Evolutionary conservation across 805 yeast species (phyloP).

Genomic region (Candida silvicultrix): DNA sequence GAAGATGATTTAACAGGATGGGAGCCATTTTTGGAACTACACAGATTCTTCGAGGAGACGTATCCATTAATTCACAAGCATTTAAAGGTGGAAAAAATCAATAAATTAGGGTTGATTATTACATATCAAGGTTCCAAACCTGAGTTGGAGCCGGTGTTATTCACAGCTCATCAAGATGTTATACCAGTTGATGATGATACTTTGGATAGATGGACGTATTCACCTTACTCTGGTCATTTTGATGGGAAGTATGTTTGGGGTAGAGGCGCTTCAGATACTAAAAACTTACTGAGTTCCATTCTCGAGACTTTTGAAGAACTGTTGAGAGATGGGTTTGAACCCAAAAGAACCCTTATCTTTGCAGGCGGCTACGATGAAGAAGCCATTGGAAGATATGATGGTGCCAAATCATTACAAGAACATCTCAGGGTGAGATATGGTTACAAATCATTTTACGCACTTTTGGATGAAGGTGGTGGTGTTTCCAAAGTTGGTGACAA

Average conservation of each 20-base stretch:
- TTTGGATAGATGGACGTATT: slow-evolving; percentile 52
- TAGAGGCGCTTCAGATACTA: slow-evolving; percentile 71
- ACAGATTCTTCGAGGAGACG: slow-evolving; percentile 42
- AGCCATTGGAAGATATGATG: slow-evolving; percentile 57
- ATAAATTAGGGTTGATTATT: slow-evolving; percentile 57
- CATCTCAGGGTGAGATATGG: slow-evolving; percentile 50
- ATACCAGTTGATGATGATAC: slow-evolving; percentile 69
- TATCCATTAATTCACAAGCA: slow-evolving; percentile 50
- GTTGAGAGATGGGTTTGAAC: slow-evolving; percentile 39
- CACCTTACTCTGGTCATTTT: slow-evolving; percentile 60
- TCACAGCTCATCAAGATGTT: slow-evolving; percentile 79
- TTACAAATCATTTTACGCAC: slow-evolving; percentile 45
- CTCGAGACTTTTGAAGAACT: slow-evolving; percentile 56
- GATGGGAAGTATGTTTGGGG: slow-evolving; percentile 67
- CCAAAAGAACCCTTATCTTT: slow-evolving; percentile 52
- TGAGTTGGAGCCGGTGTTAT: slow-evolving; percentile 53
- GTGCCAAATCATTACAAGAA: slow-evolving; percentile 34
- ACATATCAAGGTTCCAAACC: slow-evolving; percentile 55
- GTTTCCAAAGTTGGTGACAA: slow-evolving; percentile 21
- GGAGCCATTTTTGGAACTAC: slow-evolving; percentile 33
- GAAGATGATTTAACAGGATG: slow-evolving; percentile 26
- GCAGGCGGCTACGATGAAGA: slow-evolving; percentile 81
- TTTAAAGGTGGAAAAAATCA: slow-evolving; percentile 47
- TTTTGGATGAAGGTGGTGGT: slow-evolving; percentile 60
- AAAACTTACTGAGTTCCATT: slow-evolving; percentile 56